These are phyloP conservation scores for Candida pseudoglaebosa DNA, from an alignment of 805 yeast species.

Conservation along the genomic window DNA sequence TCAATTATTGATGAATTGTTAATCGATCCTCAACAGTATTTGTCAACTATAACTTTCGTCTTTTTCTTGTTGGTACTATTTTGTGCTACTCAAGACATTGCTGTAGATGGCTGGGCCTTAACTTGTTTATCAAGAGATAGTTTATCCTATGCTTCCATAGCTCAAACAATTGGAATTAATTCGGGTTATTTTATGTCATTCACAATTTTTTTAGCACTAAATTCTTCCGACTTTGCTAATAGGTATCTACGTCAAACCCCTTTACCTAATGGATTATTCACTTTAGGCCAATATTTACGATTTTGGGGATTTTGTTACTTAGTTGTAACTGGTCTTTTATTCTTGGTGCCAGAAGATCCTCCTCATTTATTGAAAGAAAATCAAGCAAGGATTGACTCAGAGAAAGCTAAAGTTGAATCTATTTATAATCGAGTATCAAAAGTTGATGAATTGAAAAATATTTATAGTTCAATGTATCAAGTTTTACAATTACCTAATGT, in stretches of 20 bases:
- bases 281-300: constrained; percentile 69
- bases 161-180: constrained; percentile 93
- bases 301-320: constrained; percentile 77
- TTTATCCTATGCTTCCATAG: constrained; percentile 90
- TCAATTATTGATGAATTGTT: constrained; percentile 46
- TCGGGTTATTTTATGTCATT: constrained; percentile 89
- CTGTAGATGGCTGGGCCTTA: constrained; percentile 98
- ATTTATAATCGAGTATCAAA: constrained; percentile 18
- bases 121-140: constrained; percentile 77
- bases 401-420: constrained; percentile 24
- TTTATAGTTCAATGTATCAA: constrained; percentile 62
- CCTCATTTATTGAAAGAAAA: constrained; percentile 37
- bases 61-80: constrained; percentile 78
- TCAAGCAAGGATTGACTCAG: constrained; percentile 24
- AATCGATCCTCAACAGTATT: constrained; percentile 45
- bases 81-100: constrained; percentile 97
- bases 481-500: constrained; percentile 70
- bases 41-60: constrained; percentile 56
- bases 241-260: constrained; percentile 69
- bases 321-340: constrained; percentile 58
- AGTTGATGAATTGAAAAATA: constrained; percentile 40
- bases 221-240: constrained; percentile 90
- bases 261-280: constrained; percentile 57
- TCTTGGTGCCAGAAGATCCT: constrained; percentile 72
- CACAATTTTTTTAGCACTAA: constrained; percentile 86